Evolutionary conservation across 495 filamentous ascomycete genomes (phyloP), one percentile per base, ranked within the genome.

Genomic region (Lophium mytilinum): DNA sequence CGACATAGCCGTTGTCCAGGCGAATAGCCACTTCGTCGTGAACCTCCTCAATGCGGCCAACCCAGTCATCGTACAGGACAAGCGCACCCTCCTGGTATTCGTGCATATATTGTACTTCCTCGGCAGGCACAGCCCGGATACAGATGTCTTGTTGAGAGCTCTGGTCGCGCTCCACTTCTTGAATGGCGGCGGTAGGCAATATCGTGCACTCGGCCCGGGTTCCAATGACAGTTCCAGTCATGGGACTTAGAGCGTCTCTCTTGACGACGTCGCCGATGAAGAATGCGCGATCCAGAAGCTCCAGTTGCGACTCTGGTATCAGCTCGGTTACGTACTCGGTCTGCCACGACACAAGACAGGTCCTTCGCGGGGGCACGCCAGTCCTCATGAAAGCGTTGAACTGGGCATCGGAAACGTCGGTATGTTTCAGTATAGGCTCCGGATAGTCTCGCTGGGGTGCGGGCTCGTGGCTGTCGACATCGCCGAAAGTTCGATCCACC

Each of bases 201-300:
- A 72, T 60, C 5, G 52, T 60, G 58, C 64, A 67, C 15, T 15
- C 55, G 11, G 60, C 65, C 43, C 49, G 61, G 9, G 66, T 64
- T 46, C 68, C 67, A 18, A 73, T 68, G 41, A 75, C 69, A 15
- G 69, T 70, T 35, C 72, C 72, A 55, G 67, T 73, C 65, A 73
- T 71, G n/a, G 69, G 62, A 54, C 66, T 58, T 35, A 61, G 55
- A 9, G 58, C 50, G 37, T 66, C 47, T 37, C 58, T 56, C 65
- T 73, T 73, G 50, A 75, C 72, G 12, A 73, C 56, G 56, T 75
- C 72, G 15, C 73, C 72, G 17, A 74, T 58, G 33, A 69, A 52
- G 37, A 74, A 55, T 14, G 58, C 56, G 4, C 73, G 63, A 51
- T 73, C 72, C 19, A 73, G 55, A 33, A 74, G 52, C 24, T 53